Percentiles rank a stretch among this genome's conserved stretches.
phyloP scores from a whole-genome alignment of 352 stramenopile species.

The Pythium scleroteichum region DNA sequence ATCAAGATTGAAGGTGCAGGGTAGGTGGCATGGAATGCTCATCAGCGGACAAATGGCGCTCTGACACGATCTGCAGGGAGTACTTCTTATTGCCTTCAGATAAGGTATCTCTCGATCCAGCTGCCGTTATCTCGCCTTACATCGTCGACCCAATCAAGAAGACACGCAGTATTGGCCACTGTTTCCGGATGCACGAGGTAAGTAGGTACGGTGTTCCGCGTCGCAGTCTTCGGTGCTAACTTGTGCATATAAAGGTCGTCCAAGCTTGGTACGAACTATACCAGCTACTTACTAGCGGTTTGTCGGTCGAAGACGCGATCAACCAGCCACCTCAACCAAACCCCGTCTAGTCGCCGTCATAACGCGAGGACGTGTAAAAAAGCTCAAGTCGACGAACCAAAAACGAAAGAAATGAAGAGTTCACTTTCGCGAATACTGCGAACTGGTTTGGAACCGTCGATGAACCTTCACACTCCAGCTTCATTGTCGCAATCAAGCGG shows the following conservation, averaged over 20 bases:
- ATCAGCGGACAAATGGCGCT: neutral
- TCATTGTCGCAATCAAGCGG: too few relatives aligned
- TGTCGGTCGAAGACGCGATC: constrained; percentile 24
- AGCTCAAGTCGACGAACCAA: constrained; percentile 3
- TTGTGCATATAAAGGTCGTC: constrained; percentile 30
- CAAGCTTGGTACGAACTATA: constrained; percentile 42
- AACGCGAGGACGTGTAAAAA: constrained; percentile 15
- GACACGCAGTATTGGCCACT: constrained; percentile 72
- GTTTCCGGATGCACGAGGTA: constrained; percentile 83
- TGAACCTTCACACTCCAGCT: too few relatives aligned
- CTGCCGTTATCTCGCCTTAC: constrained; percentile 52
- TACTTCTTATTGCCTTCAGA: constrained; percentile 67
- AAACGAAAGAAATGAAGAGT: constrained; percentile 8
- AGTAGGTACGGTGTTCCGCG: neutral
- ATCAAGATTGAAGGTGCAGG: constrained; percentile 73
- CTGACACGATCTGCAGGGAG: constrained; percentile 38
- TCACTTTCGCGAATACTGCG: too few relatives aligned
- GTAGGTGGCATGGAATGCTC: constrained; percentile 31
- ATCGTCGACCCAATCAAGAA: constrained; percentile 76
- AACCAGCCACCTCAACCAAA: constrained; percentile 1
- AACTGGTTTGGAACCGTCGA: too few relatives aligned
- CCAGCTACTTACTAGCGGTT: constrained; percentile 34
- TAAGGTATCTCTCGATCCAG: constrained; percentile 37
- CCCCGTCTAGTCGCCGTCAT: constrained; percentile 3
- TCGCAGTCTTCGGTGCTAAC: neutral